A percentile compares a stretch with the other conserved stretches of the same genome.
These are phyloP conservation scores for Rhodocollybia butyracea DNA, from an alignment of 768 basidiomycete species.

Conservation along the genomic window DNA sequence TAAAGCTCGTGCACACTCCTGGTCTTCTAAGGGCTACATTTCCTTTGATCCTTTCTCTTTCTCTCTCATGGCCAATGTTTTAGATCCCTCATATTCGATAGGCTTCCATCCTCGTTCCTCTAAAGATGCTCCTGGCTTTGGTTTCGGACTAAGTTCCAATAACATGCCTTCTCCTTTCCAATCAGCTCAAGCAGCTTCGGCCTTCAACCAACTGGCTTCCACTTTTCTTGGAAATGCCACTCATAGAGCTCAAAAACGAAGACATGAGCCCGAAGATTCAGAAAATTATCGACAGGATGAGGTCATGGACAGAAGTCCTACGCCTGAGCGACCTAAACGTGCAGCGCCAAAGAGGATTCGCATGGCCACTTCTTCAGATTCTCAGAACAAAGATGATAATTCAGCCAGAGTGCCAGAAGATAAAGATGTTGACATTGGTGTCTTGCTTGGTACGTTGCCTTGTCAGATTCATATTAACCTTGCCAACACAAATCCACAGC, in stretches of 20 bases:
- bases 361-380: slow-evolving; percentile 30
- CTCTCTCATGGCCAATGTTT: slow-evolving; percentile 54
- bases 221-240: slow-evolving; percentile 32
- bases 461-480: no score
- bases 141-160: slow-evolving; percentile 56
- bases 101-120: slow-evolving; percentile 60
- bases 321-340: slow-evolving; percentile 74
- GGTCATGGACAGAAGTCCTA: slow-evolving; percentile 83
- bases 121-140: slow-evolving; percentile 67
- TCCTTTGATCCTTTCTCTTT: slow-evolving; percentile 2
- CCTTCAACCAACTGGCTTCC: slow-evolving; percentile 55
- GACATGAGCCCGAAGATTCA: slow-evolving; percentile 65
- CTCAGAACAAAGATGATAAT: slow-evolving; percentile 37
- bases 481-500: no score
- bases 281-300: slow-evolving; percentile 52
- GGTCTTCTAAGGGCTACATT: no score
- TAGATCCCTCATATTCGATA: slow-evolving; percentile 65
- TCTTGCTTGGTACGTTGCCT: slow-evolving; percentile 63
- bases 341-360: slow-evolving; percentile 66
- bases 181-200: slow-evolving; percentile 39
- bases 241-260: slow-evolving; percentile 54
- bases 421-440: slow-evolving; percentile 74
- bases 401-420: slow-evolving; percentile 40
- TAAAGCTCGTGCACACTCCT: no score
- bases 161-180: slow-evolving; percentile 34